Base-by-base conservation (phyloP, 1,284 basidiomycete genomes). In the Ustanciosporium gigantosporum region DNA sequence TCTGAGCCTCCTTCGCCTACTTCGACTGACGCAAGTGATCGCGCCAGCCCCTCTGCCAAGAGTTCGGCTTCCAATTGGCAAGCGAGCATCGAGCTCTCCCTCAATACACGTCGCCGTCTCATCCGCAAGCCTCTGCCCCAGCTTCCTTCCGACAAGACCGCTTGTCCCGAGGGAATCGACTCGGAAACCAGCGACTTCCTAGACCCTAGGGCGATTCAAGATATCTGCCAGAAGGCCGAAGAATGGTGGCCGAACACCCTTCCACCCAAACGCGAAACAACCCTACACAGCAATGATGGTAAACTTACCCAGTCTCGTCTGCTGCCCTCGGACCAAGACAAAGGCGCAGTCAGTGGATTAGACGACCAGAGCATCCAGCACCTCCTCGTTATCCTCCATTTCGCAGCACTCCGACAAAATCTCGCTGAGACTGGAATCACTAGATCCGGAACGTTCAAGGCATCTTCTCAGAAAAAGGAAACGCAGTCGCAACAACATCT, bases 71-170 rank as follows among this genome's bases (percentile, higher is more conserved):
- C 62, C 31, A 59, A 66, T 29, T 66, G 62, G 62, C 51, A 60
- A 27, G 51, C 57, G 3, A 60, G 62, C 51, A 48, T 66, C 47
- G 61, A 68, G 23, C 55, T 68, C 25, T 66, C 60, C 17, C 47
- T 68, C 9, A 60, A 66, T n/a, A 71, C 69, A 2, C 58, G 60
- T 5, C 51, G 66, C 14, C 55, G 69, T 17, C 65, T 71, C 45
- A 70, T 71, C 27, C 64, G 69, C 41, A 71, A 71, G 40, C 67
- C 69, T 3, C 45, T 71, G n/a, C 69, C 69, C 2, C 48, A 58
- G 25, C 27, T 69, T 11, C 69, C 69, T n/a, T 42, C 47, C 2
- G 36, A 41, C 2, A 37, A 43, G 3, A 9, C 35, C 16, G 31
- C 44, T 25, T 5, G 36, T 16, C 4, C 38, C 3, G 20, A 20